Evolutionary conservation across 106 monocot genomes (phyloP).

Genomic region (Triglochin maritima): DNA sequence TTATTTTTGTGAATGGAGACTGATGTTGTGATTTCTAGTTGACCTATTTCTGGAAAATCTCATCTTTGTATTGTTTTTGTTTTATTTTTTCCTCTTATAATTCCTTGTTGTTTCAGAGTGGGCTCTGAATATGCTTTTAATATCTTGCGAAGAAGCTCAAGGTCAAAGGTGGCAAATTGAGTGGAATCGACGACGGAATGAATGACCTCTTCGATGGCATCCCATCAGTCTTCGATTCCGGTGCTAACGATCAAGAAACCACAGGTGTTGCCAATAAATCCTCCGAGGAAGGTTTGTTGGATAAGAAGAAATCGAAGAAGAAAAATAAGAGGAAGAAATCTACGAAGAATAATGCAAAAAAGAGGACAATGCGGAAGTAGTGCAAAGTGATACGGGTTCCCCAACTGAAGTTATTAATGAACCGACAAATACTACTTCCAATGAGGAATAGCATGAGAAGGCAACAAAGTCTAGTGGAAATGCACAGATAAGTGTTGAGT

Average conservation of each 20-base stretch:
- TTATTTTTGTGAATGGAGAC: no score
- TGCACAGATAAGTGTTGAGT: no score
- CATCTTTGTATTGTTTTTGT: no score
- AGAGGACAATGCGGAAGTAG: neutral
- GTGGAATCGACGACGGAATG: slow-evolving; percentile 50
- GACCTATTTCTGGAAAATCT: no score
- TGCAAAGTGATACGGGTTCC: neutral
- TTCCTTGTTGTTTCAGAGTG: no score
- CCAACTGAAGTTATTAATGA: neutral
- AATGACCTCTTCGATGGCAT: slow-evolving; percentile 43
- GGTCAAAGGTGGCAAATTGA: slow-evolving; percentile 46
- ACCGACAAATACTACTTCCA: neutral
- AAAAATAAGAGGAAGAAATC: no score
- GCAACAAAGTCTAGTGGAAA: neutral
- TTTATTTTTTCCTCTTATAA: no score
- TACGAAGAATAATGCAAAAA: neutral
- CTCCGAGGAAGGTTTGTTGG: no score
- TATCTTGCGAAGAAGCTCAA: slow-evolving; percentile 64
- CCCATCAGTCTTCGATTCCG: slow-evolving; percentile 20
- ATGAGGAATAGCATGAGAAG: slow-evolving; percentile 15
- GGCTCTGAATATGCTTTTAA: no score
- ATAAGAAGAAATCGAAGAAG: no score
- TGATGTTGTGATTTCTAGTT: no score
- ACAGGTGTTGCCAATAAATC: no score
- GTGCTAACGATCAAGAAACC: neutral